Evolutionary conservation across 495 filamentous ascomycete species (phyloP), one percentile per base, ranked within the genome.

Genomic region (Hypoxylon rickii): DNA sequence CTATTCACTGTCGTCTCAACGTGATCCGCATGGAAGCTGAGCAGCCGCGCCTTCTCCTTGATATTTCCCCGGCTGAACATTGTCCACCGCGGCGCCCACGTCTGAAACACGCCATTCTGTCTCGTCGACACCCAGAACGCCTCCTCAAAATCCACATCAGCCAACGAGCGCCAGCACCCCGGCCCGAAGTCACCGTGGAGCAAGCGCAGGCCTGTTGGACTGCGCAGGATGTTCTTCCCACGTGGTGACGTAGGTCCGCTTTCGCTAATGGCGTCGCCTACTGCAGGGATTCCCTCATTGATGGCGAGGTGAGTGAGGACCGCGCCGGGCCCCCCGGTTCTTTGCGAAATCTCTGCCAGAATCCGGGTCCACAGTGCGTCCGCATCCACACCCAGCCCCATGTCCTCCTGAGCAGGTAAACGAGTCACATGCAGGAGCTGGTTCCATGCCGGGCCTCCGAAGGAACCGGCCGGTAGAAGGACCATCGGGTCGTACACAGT

Each of bases 11-110:
- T 49, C 24, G 1, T 8, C 12, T 4, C 31, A 15, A 12, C 38
- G 37, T n/a, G 18, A 1, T 12, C 6, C 2, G 6, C 64, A 10
- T 77, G 71, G n/a, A 86, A 79, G 0, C 37, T 50, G 19, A 93
- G 69, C 1, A 97, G 69, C 7, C 92, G 76, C 0, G 87, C 83
- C 63, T 97, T 97, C 70, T 97, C 92, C n/a, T 80, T 86, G 40
- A 96, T 72, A 64, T 96, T 96, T 7, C 92, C 92, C 1, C 89
- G 79, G 5, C 83, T 88, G 67, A 97, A 97, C 92, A 97, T 96
- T 11, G 90, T 96, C 72, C 89, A 89, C 0, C 83, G 70, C 11
- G 92, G 92, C 3, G 90, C 85, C 92, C 92, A 97, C 21, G 78
- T 86, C 70, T 97, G 92, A n/a, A 70, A 65, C 43, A 97, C 87